A percentile compares a stretch with the other conserved stretches of the same genome.
Conservation (phyloP, 176 grass and related monocot species). For the Eremochloa ophiuroides region DNA sequence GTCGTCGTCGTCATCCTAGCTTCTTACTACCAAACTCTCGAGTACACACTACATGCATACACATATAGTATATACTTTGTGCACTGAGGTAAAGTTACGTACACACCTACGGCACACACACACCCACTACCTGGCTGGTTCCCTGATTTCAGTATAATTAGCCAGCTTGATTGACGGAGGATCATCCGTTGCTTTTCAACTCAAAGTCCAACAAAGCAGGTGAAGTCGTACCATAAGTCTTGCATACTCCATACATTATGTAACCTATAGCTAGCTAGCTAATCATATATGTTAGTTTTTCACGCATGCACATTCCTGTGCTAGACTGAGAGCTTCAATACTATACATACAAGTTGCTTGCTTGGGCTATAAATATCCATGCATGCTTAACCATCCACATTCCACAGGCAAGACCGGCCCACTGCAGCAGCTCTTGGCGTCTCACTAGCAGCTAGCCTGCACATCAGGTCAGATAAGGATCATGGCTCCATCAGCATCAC, state of each 20-base stretch:
- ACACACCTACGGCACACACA: not conserved
- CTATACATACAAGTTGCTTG: too few species aligned
- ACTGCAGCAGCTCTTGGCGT: not conserved
- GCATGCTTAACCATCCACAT: not conserved
- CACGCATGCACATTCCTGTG: too few species aligned
- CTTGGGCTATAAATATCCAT: not conserved
- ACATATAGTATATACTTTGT: too few species aligned
- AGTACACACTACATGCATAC: not conserved
- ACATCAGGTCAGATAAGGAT: too few species aligned
- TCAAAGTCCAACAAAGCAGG: slow-evolving; percentile 5
- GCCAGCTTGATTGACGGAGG: not conserved
- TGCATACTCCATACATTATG: too few species aligned
- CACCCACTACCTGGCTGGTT: not conserved
- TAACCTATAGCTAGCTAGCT: too few species aligned
- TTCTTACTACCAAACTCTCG: not conserved
- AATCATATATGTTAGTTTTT: too few species aligned
- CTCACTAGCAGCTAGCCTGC: too few species aligned
- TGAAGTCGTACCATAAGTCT: too few species aligned
- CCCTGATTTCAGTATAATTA: not conserved
- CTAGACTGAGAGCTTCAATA: too few species aligned
- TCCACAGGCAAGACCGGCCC: not conserved
- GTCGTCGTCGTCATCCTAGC: not conserved
- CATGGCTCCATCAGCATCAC: not conserved
- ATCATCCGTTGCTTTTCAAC: not conserved
- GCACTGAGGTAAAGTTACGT: not conserved